phyloP scores from a whole-genome alignment of 805 yeast species.

The Candida broadrunensis region DNA sequence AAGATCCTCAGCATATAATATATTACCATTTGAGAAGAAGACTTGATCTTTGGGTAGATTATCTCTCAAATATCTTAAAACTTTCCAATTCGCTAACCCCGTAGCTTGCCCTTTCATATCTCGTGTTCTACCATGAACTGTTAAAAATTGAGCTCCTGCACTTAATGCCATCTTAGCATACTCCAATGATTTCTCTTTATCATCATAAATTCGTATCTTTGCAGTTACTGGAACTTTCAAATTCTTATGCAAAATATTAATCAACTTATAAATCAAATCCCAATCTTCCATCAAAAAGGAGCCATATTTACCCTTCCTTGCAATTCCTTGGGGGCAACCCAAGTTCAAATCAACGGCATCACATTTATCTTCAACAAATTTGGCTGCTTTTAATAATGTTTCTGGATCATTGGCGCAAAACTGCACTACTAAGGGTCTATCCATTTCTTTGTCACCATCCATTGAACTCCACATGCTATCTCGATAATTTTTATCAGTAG shows the following conservation, averaged over 20 bases:
- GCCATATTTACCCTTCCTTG: conserved; percentile 91
- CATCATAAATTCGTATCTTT: conserved; percentile 86
- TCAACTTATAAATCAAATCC: conserved; percentile 72
- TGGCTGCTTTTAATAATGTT: conserved; percentile 75
- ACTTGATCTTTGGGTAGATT: conserved; percentile 78
- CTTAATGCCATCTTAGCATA: conserved; percentile 85
- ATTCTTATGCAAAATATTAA: conserved; percentile 69
- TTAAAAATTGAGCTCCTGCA: conserved; percentile 94
- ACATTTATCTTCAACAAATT: conserved; percentile 73
- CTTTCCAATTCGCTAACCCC: conserved; percentile 92
- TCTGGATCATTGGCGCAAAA: conserved; percentile 97
- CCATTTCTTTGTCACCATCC: conserved; percentile 70
- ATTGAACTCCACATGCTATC: conserved; percentile 62
- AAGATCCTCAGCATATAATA: conserved; percentile 85
- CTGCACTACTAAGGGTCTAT: conserved; percentile 89
- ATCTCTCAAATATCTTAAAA: conserved; percentile 70
- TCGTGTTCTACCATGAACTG: conserved; percentile 93
- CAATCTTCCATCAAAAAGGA: conserved; percentile 97
- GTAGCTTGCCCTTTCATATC: conserved; percentile 98
- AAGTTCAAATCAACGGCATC: conserved; percentile 95
- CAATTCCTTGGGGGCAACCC: conserved; percentile 99
- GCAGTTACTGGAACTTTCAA: conserved; percentile 90
- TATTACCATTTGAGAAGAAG: conserved; percentile 91
- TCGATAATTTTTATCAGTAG: conserved; percentile 79
- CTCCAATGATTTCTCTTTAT: conserved; percentile 73